A percentile compares a stretch with the other conserved stretches of the same genome.
phyloP scores from a whole-genome alignment of 2,329 filamentous ascomycete genomes.

The Neonectria coccinea region DNA sequence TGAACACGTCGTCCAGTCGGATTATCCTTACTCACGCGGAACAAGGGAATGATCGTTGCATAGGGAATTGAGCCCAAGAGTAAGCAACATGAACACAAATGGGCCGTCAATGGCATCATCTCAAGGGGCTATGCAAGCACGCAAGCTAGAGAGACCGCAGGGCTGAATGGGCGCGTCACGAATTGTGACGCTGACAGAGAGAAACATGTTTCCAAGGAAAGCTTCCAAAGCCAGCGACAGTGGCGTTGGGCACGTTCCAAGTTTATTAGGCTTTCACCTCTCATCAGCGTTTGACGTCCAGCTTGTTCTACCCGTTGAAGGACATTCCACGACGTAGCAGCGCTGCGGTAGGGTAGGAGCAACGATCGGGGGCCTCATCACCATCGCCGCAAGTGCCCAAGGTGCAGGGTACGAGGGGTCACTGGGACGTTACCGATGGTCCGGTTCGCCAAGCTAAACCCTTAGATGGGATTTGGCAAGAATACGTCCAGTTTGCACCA shows the following conservation, averaged over 20 bases:
- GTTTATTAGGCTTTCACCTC: neutral
- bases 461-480: neutral
- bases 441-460: neutral
- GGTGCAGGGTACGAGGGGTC: constrained; percentile 1
- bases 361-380: neutral
- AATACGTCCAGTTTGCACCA: neutral
- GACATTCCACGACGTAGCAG: neutral
- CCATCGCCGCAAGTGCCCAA: neutral
- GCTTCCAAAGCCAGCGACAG: neutral
- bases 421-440: neutral
- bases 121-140: neutral
- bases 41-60: too few species aligned
- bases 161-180: neutral
- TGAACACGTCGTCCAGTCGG: neutral
- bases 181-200: neutral
- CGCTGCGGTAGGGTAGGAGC: neutral
- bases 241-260: neutral
- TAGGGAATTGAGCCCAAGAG: neutral
- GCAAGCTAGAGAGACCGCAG: neutral
- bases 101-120: neutral
- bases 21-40: too few species aligned
- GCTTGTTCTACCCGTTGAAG: neutral
- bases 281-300: neutral
- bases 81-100: neutral
- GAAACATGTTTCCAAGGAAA: neutral